phyloP scores from a whole-genome alignment of 2,329 filamentous ascomycete genomes.

The Aspergillus sp. region DNA sequence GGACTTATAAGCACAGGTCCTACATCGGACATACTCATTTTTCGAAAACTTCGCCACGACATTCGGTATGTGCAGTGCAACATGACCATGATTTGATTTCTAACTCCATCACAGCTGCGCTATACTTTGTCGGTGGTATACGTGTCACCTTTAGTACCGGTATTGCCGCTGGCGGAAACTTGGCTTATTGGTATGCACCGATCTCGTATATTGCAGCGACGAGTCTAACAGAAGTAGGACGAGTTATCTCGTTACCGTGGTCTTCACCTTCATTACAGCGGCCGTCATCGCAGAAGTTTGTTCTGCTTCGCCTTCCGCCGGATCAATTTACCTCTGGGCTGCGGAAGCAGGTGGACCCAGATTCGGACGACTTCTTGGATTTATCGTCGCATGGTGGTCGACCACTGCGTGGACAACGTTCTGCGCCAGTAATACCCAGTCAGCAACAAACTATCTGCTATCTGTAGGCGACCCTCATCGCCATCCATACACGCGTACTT shows the following conservation, averaged over 20 bases:
- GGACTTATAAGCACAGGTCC: constrained; percentile 43
- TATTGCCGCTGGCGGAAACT: constrained; percentile 60
- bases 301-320: constrained; percentile 58
- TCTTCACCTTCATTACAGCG: constrained; percentile 62
- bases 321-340: constrained; percentile 63
- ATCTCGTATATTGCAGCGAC: neutral
- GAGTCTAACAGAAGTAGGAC: constrained; percentile 44
- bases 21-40: constrained; percentile 57
- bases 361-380: constrained; percentile 58
- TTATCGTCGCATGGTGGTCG: constrained; percentile 65
- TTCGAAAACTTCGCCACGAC: constrained; percentile 62
- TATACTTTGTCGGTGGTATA: constrained; percentile 62
- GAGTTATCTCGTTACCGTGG: constrained; percentile 59
- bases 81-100: constrained; percentile 28
- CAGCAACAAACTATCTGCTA: constrained; percentile 54
- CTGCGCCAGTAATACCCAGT: constrained; percentile 56
- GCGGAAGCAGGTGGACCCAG: constrained; percentile 57
- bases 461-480: constrained; percentile 36
- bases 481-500: neutral
- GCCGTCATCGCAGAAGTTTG: constrained; percentile 62
- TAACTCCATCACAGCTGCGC: constrained; percentile 47
- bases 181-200: constrained; percentile 56
- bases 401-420: constrained; percentile 63
- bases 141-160: constrained; percentile 63
- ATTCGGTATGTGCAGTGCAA: constrained; percentile 47